Conservation (phyloP, 2,329 filamentous ascomycete species). For the Tolypocladium album region DNA sequence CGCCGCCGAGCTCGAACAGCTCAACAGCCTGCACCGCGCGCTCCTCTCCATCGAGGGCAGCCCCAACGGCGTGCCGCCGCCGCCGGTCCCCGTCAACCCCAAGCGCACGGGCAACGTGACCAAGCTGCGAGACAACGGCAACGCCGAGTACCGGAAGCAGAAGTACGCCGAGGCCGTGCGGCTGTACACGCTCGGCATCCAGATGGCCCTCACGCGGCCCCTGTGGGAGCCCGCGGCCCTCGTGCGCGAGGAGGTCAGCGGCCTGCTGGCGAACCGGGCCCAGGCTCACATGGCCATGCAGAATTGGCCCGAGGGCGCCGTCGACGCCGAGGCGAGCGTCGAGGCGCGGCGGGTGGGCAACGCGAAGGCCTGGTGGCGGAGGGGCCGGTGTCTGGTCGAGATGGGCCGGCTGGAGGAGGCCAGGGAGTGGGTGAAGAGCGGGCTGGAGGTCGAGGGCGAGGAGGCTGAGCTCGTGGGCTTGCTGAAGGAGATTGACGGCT, state of each 20-base stretch:
- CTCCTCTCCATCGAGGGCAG: slow-evolving; percentile 48
- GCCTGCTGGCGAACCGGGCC: slow-evolving; percentile 75
- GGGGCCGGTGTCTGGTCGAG: slow-evolving; percentile 76
- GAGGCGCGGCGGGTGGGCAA: slow-evolving; percentile 82
- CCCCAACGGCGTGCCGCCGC: slow-evolving; percentile 61
- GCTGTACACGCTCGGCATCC: slow-evolving; percentile 75
- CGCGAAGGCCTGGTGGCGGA: slow-evolving; percentile 88
- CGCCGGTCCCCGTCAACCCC: slow-evolving; percentile 83
- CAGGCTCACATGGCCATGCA: slow-evolving; percentile 80
- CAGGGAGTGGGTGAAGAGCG: slow-evolving; percentile 62
- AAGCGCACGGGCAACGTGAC: slow-evolving; percentile 80
- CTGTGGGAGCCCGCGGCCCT: slow-evolving; percentile 80
- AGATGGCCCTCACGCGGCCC: slow-evolving; percentile 77
- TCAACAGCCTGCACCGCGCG: slow-evolving; percentile 70
- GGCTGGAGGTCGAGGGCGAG: slow-evolving; percentile 72
- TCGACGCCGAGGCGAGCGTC: slow-evolving; percentile 80
- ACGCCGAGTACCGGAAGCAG: slow-evolving; percentile 70
- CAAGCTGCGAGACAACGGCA: slow-evolving; percentile 85
- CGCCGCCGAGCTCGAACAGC: slow-evolving; percentile 53
- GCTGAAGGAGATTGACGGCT: slow-evolving; percentile 49
- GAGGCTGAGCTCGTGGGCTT: slow-evolving; percentile 53
- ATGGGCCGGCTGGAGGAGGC: slow-evolving; percentile 86
- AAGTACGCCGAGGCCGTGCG: slow-evolving; percentile 65
- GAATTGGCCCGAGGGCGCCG: slow-evolving; percentile 74
- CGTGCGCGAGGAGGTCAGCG: slow-evolving; percentile 73